Percentiles rank a stretch among this genome's conserved stretches.
phyloP scores from a whole-genome alignment of 257 asterid genomes.

The Ilex asprella region DNA sequence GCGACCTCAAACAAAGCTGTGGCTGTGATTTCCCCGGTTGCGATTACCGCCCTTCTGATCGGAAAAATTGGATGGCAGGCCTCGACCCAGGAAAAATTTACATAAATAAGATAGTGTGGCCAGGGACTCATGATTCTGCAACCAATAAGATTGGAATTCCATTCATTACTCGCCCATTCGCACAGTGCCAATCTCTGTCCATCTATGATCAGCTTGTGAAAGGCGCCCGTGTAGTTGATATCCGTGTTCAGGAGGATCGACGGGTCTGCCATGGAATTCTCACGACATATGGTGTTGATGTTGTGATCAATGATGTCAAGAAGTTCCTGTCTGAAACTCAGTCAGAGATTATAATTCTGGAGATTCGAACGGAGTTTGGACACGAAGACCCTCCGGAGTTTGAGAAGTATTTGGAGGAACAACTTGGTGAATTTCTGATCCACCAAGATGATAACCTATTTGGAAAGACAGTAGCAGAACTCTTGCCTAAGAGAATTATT shows the following conservation, averaged over 20 bases:
- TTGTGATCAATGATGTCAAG: neutral
- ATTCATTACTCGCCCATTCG: neutral
- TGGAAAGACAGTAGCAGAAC: neutral
- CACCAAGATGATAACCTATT: neutral
- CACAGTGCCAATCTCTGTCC: constrained; percentile 1
- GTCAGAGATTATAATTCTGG: constrained; percentile 1
- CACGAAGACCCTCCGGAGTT: constrained; percentile 1
- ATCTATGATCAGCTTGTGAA: neutral
- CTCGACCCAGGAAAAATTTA: neutral
- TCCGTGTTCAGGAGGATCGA: constrained; percentile 1
- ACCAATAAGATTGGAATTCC: constrained; percentile 3
- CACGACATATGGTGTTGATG: neutral
- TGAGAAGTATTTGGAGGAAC: neutral
- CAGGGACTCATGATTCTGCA: constrained; percentile 3
- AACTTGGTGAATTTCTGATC: neutral
- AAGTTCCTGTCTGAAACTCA: neutral
- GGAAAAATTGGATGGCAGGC: neutral
- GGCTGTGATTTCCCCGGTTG: neutral
- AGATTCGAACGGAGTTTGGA: neutral
- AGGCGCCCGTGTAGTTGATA: neutral
- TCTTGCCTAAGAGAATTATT: neutral
- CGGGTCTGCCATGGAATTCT: neutral
- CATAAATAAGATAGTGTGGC: neutral
- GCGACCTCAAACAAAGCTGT: neutral
- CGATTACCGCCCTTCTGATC: neutral